These are phyloP conservation scores for Xerocomellus amylosporus DNA, from an alignment of 768 basidiomycete species.

Conservation along the genomic window DNA sequence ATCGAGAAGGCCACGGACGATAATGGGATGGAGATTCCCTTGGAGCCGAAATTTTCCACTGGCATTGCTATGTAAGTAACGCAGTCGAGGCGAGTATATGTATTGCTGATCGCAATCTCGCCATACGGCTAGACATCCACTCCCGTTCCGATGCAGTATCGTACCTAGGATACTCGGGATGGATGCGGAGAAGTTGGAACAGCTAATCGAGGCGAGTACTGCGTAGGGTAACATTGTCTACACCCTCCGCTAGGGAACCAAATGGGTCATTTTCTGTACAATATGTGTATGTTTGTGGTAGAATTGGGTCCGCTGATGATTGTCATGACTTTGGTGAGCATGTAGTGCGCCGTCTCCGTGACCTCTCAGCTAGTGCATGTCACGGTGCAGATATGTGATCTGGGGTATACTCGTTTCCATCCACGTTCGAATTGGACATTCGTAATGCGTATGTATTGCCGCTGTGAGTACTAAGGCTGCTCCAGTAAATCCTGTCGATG, in stretches of 20 bases:
- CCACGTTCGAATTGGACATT: too few species aligned
- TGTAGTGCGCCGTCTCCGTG: neutral
- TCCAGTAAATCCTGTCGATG: too few species aligned
- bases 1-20: conserved; percentile 18
- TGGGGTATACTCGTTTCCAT: too few species aligned
- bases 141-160: conserved; percentile 18
- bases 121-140: conserved; percentile 5
- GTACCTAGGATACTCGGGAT: conserved; percentile 7
- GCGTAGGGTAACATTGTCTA: neutral
- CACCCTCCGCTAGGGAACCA: neutral
- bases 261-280: neutral
- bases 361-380: too few species aligned
- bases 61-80: conserved; percentile 13
- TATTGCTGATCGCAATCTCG: neutral
- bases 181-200: conserved; percentile 9
- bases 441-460: too few species aligned
- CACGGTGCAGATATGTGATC: too few species aligned
- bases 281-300: neutral
- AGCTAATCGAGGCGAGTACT: conserved; percentile 13
- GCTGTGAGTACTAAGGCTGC: too few species aligned
- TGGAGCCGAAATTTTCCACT: conserved; percentile 10
- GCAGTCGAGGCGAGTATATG: too few species aligned
- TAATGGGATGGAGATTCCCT: conserved; percentile 18
- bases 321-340: neutral
- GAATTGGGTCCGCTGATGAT: neutral